Percentiles rank a stretch among this genome's conserved stretches.
Conservation (phyloP, 768 basidiomycete genomes). For the Crucibulum laeve region DNA sequence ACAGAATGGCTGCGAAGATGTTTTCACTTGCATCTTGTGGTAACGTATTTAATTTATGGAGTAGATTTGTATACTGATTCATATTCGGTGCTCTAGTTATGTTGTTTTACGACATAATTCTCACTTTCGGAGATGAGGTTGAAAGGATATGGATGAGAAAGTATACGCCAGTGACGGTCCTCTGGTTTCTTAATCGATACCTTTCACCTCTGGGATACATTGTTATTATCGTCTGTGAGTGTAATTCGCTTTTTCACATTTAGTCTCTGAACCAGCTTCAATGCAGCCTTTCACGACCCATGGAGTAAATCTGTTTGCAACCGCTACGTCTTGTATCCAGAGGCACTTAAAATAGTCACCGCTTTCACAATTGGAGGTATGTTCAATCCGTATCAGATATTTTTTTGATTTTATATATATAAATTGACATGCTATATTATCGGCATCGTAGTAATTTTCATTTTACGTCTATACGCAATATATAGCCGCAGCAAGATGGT, state of each 20-base stretch:
- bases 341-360: conserved; percentile 27
- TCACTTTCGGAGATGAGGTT: conserved; percentile 31
- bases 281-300: conserved; percentile 25
- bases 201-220: conserved; percentile 29
- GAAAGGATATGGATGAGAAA: conserved; percentile 27
- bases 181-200: conserved; percentile 32
- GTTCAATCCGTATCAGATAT: conserved; percentile 3
- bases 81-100: conserved; percentile 18
- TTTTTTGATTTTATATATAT: background rate
- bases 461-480: conserved; percentile 24
- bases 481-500: conserved; percentile 18
- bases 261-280: background rate
- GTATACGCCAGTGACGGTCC: conserved; percentile 20
- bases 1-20: conserved; percentile 29
- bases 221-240: conserved; percentile 28
- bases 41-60: conserved; percentile 7
- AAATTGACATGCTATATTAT: too few relatives aligned
- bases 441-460: conserved; percentile 20
- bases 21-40: conserved; percentile 33
- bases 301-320: conserved; percentile 28
- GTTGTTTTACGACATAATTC: conserved; percentile 30
- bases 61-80: background rate
- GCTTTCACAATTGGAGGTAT: conserved; percentile 25
- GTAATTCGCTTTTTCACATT: background rate
- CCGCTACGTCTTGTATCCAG: conserved; percentile 28